Percentiles rank a stretch among this genome's conserved stretches.
Evolutionary conservation across 768 basidiomycete genomes (phyloP).

Genomic region (Phylloporus sp.): DNA sequence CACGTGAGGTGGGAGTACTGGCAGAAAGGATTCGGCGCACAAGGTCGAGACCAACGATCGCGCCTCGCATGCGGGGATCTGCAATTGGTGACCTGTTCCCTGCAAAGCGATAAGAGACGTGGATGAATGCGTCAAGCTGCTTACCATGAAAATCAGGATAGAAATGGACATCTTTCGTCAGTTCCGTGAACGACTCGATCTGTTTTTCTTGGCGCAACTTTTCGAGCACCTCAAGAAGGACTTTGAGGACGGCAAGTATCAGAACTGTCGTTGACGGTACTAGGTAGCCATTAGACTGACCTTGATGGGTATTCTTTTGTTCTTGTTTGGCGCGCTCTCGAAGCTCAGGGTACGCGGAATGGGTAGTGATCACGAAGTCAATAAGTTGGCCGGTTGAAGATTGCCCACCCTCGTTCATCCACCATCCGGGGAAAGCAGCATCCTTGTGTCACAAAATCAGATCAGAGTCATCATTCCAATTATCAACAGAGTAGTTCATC

Average conservation of each 20-base stretch:
- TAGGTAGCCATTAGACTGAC: slow-evolving; percentile 29
- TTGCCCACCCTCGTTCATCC: slow-evolving; percentile 99
- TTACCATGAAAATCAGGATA: slow-evolving; percentile 94
- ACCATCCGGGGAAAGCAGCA: slow-evolving; percentile 89
- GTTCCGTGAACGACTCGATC: slow-evolving; percentile 65
- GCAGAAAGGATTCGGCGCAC: slow-evolving; percentile 32
- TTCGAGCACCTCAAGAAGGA: slow-evolving; percentile 72
- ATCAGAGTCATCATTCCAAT: background rate
- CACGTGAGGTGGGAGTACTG: background rate
- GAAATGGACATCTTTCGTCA: slow-evolving; percentile 87
- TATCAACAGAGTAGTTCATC: background rate
- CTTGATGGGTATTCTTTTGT: slow-evolving; percentile 52
- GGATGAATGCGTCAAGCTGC: background rate
- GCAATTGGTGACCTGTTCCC: slow-evolving; percentile 97
- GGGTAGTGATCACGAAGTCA: slow-evolving; percentile 91
- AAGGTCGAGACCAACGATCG: slow-evolving; percentile 81
- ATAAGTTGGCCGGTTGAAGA: slow-evolving; percentile 95
- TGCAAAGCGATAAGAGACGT: slow-evolving; percentile 27
- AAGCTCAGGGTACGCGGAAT: slow-evolving; percentile 75
- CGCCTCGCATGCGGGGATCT: slow-evolving; percentile 91
- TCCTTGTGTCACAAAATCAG: slow-evolving; percentile 42
- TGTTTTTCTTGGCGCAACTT: slow-evolving; percentile 51
- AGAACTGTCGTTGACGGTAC: background rate
- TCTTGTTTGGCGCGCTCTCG: slow-evolving; percentile 56
- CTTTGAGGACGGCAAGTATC: slow-evolving; percentile 29